These are phyloP conservation scores for Malassezia pachydermatis DNA, from an alignment of 1,284 basidiomycete species.

Conservation along the genomic window DNA sequence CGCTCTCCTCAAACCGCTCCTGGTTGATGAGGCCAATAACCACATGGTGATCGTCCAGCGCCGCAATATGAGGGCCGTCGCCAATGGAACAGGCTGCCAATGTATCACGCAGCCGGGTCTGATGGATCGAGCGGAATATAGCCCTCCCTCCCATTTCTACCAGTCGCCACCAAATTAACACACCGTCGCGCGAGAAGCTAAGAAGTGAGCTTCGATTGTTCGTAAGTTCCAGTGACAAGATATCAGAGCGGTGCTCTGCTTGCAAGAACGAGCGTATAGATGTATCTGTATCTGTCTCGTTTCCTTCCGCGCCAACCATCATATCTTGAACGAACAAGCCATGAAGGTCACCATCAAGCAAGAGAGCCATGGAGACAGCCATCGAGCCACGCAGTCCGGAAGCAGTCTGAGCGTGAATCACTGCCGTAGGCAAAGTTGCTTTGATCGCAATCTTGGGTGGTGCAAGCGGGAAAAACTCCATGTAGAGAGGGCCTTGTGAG, in stretches of 20 bases:
- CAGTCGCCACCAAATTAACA: slow-evolving; percentile 13
- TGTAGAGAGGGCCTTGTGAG: neutral
- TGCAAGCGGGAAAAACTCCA: slow-evolving; percentile 12
- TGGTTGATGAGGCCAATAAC: neutral
- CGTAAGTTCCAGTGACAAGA: slow-evolving; percentile 1
- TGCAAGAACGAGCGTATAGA: slow-evolving; percentile 4
- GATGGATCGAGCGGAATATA: slow-evolving; percentile 1
- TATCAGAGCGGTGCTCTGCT: slow-evolving; percentile 16
- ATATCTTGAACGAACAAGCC: slow-evolving; percentile 16
- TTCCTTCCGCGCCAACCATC: neutral
- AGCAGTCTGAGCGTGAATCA: slow-evolving; percentile 13
- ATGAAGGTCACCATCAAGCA: slow-evolving; percentile 12
- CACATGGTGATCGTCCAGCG: neutral
- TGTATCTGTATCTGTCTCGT: neutral
- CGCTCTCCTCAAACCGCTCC: neutral
- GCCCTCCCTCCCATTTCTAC: neutral
- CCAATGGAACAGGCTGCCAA: slow-evolving; percentile 1
- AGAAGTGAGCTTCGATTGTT: neutral
- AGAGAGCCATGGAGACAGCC: slow-evolving; percentile 5
- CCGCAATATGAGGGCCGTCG: neutral
- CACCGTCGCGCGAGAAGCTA: slow-evolving; percentile 14
- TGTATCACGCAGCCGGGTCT: slow-evolving; percentile 6
- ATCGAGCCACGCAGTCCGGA: slow-evolving; percentile 11
- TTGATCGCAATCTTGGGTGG: neutral
- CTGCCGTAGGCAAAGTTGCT: neutral